Evolutionary conservation across 1,284 basidiomycete genomes (phyloP).

Genomic region (Pyrrhoderma lamaoense): DNA sequence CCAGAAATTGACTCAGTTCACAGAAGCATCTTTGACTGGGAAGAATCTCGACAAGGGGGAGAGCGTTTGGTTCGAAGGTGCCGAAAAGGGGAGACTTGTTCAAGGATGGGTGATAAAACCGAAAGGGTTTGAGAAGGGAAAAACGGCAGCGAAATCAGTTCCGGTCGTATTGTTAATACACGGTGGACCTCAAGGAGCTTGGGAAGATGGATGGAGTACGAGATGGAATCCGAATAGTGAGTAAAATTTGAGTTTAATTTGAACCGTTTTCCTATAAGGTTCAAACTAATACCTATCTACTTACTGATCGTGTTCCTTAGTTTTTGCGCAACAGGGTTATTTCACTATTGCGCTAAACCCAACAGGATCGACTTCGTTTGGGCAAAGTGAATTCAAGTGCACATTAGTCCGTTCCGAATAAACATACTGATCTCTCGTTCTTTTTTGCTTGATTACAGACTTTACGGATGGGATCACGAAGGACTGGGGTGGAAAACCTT

Average conservation of each 20-base stretch:
- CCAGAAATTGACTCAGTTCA: slow-evolving; percentile 55
- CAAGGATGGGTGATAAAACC: slow-evolving; percentile 84
- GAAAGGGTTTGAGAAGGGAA: slow-evolving; percentile 56
- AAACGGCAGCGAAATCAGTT: slow-evolving; percentile 58
- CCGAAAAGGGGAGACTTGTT: slow-evolving; percentile 52
- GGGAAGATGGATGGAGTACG: slow-evolving; percentile 79
- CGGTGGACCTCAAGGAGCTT: slow-evolving; percentile 75
- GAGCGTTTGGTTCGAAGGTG: slow-evolving; percentile 83
- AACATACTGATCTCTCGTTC: background rate
- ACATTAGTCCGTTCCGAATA: background rate
- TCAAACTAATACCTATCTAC: no score
- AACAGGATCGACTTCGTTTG: slow-evolving; percentile 83
- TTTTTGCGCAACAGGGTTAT: slow-evolving; percentile 80
- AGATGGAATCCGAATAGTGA: slow-evolving; percentile 83
- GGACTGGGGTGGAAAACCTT: slow-evolving; percentile 86
- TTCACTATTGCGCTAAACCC: slow-evolving; percentile 82
- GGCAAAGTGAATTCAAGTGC: slow-evolving; percentile 49
- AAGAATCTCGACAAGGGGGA: slow-evolving; percentile 57
- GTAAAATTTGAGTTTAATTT: no score
- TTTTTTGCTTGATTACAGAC: slow-evolving; percentile 34
- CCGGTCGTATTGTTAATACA: slow-evolving; percentile 71
- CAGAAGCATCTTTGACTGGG: slow-evolving; percentile 45
- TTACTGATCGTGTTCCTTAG: no score
- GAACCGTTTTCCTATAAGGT: no score
- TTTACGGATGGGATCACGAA: slow-evolving; percentile 74